A percentile compares a stretch with the other conserved stretches of the same genome.
phyloP scores from a whole-genome alignment of 768 basidiomycete genomes.

The Kockovaella imperatae region DNA sequence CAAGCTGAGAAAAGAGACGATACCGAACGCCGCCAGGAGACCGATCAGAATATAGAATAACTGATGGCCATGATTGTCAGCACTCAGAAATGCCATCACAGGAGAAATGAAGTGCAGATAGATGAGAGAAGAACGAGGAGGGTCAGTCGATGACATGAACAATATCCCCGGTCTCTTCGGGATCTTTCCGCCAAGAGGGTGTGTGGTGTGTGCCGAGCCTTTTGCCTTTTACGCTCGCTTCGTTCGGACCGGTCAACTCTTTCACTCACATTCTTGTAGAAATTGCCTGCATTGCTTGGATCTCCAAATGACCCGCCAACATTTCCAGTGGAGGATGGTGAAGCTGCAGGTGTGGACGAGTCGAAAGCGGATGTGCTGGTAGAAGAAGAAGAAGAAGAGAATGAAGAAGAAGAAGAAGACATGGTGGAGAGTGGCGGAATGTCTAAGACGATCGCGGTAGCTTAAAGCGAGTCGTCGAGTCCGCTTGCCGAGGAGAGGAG shows the following conservation, averaged over 20 bases:
- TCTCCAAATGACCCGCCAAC: not conserved
- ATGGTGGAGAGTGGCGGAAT: too few relatives aligned
- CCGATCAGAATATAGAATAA: slow-evolving; percentile 42
- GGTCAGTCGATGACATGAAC: too few relatives aligned
- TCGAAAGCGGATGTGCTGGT: slow-evolving; percentile 9
- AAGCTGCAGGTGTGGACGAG: not conserved
- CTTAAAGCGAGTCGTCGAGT: not conserved
- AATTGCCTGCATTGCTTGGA: slow-evolving; percentile 1
- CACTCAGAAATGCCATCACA: not conserved
- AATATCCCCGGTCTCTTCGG: too few relatives aligned
- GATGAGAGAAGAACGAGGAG: too few relatives aligned
- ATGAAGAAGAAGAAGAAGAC: slow-evolving; percentile 8
- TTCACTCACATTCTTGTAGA: slow-evolving; percentile 20
- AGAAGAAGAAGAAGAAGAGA: slow-evolving; percentile 8
- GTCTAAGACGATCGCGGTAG: not conserved
- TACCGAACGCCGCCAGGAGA: slow-evolving; percentile 25
- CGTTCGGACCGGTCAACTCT: too few relatives aligned
- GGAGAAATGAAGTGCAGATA: too few relatives aligned
- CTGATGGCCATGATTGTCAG: too few relatives aligned
- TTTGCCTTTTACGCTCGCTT: too few relatives aligned
- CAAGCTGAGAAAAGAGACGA: slow-evolving; percentile 28
- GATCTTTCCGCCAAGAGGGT: too few relatives aligned
- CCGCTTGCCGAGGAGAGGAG: too few relatives aligned
- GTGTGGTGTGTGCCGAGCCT: too few relatives aligned
- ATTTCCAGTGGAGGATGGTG: not conserved